phyloP scores from a whole-genome alignment of 1,139 yeast genomes.

The Wickerhamomyces sp. region DNA sequence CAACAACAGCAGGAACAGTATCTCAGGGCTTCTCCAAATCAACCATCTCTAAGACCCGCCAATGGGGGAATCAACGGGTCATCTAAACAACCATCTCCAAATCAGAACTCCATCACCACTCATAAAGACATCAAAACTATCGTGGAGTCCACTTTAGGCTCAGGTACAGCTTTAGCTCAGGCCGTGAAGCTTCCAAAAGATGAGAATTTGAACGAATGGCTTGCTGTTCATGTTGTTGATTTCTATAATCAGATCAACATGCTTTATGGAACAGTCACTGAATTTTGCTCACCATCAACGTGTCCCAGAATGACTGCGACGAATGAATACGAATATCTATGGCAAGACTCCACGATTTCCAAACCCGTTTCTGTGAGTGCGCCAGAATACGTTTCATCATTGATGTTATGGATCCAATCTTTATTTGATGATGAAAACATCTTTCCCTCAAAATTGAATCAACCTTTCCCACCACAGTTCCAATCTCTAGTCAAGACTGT shows the following conservation, averaged over 20 bases:
- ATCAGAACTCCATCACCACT: slow-evolving; percentile 41
- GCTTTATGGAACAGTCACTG: slow-evolving; percentile 94
- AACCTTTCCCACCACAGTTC: slow-evolving; percentile 72
- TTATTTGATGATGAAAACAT: slow-evolving; percentile 84
- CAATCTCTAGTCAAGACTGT: slow-evolving; percentile 76
- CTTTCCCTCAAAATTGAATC: slow-evolving; percentile 87
- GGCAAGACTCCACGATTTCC: slow-evolving; percentile 67
- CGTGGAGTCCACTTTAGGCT: slow-evolving; percentile 93
- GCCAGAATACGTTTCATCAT: slow-evolving; percentile 86
- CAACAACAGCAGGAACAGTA: slow-evolving; percentile 29
- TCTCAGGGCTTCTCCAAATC: too few species aligned
- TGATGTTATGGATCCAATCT: slow-evolving; percentile 92
- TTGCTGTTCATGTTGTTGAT: slow-evolving; percentile 88
- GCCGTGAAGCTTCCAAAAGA: slow-evolving; percentile 94
- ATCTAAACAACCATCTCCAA: slow-evolving; percentile 18
- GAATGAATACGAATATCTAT: slow-evolving; percentile 89
- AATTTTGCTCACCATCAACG: slow-evolving; percentile 86
- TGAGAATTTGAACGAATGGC: slow-evolving; percentile 91
- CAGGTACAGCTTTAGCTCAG: slow-evolving; percentile 83
- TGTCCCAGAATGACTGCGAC: slow-evolving; percentile 98
- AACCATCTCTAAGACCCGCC: slow-evolving; percentile 1
- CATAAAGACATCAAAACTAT: slow-evolving; percentile 73
- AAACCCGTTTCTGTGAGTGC: slow-evolving; percentile 80
- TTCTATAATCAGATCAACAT: slow-evolving; percentile 94
- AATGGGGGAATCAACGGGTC: slow-evolving; percentile 15